phyloP scores from a whole-genome alignment of 768 basidiomycete genomes.

The Serendipita indica region DNA sequence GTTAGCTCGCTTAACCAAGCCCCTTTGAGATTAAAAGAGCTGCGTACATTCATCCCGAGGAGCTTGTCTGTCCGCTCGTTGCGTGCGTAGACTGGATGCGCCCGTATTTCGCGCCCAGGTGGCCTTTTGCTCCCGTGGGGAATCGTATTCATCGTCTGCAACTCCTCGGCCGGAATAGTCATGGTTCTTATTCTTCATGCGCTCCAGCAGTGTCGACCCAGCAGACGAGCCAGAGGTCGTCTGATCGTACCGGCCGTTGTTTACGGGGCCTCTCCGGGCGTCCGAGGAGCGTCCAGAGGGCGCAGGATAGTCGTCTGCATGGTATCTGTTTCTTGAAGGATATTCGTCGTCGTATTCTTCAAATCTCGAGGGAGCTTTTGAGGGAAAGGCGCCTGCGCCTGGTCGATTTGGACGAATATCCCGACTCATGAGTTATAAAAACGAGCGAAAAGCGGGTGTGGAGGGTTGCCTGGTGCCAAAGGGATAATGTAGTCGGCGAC shows the following conservation, averaged over 20 bases:
- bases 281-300: neutral
- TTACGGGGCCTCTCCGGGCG: neutral
- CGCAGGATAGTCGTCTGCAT: neutral
- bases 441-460: neutral
- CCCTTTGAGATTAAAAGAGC: too few species aligned
- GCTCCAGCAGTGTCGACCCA: constrained; percentile 26
- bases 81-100: too few species aligned
- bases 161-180: constrained; percentile 31
- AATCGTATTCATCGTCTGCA: constrained; percentile 27
- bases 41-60: too few species aligned
- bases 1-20: too few species aligned
- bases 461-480: neutral
- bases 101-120: constrained; percentile 1
- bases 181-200: constrained; percentile 23
- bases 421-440: neutral
- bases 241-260: neutral
- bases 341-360: constrained; percentile 7
- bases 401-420: neutral
- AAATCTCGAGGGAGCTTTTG: neutral
- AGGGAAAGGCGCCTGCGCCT: constrained; percentile 1
- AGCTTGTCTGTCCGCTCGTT: too few species aligned
- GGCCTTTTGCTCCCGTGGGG: neutral
- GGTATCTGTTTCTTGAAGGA: neutral
- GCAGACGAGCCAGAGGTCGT: constrained; percentile 20
- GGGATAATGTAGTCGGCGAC: neutral